Percentiles rank a stretch among this genome's conserved stretches.
phyloP scores from a whole-genome alignment of 768 basidiomycete species.

The Amanita jacksonii region DNA sequence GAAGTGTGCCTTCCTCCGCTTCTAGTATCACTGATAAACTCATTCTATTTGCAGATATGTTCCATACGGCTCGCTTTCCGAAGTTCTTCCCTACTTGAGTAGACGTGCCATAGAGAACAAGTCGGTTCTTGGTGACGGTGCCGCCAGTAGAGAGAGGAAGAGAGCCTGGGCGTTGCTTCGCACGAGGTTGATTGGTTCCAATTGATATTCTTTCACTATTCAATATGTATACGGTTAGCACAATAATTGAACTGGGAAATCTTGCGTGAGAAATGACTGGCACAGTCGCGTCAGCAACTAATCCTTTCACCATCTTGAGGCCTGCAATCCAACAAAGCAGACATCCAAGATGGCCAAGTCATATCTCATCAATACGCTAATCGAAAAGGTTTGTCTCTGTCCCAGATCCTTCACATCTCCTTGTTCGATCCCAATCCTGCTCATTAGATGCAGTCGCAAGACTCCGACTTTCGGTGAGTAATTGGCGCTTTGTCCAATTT shows the following conservation, averaged over 20 bases:
- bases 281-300: too few species aligned
- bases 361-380: conserved; percentile 75
- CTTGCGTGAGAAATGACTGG: too few species aligned
- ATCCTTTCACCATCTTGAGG: too few species aligned
- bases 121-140: conserved; percentile 67
- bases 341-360: conserved; percentile 64
- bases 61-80: conserved; percentile 64
- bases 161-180: conserved; percentile 47
- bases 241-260: too few species aligned
- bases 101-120: conserved; percentile 92
- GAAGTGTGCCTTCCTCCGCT: conserved; percentile 33
- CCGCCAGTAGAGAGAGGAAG: conserved; percentile 51
- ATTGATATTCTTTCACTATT: not conserved
- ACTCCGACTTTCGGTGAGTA: conserved; percentile 80
- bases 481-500: conserved; percentile 19
- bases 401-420: not conserved
- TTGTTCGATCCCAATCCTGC: conserved; percentile 5
- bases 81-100: conserved; percentile 86
- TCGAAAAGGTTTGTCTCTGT: conserved; percentile 53
- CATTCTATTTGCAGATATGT: conserved; percentile 37
- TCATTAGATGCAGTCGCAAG: conserved; percentile 75
- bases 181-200: conserved; percentile 11
- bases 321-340: too few species aligned
- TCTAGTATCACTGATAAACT: not conserved
- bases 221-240: not conserved